phyloP scores from a whole-genome alignment of 1,284 basidiomycete species.

The Sporisorium graminicola region DNA sequence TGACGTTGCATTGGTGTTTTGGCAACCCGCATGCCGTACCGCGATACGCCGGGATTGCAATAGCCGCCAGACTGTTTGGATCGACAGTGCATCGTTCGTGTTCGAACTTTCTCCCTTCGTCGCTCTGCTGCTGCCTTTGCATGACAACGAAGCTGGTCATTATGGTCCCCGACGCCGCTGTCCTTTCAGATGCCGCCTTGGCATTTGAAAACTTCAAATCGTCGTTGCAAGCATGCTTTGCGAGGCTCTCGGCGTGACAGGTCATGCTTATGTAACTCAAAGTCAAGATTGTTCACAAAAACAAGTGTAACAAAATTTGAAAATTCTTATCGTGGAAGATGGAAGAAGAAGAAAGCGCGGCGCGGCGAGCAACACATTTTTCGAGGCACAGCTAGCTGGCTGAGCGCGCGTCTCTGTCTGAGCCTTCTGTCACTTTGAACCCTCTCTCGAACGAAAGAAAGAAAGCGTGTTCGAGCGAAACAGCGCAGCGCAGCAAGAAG shows the following conservation, averaged over 20 bases:
- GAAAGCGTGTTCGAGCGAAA: slow-evolving; percentile 7
- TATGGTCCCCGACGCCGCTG: no score
- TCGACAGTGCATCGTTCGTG: slow-evolving; percentile 15
- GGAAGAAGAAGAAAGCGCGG: slow-evolving; percentile 30
- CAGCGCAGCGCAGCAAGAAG: slow-evolving; percentile 29
- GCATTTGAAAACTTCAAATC: background rate
- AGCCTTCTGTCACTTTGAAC: slow-evolving; percentile 23
- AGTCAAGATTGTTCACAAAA: no score
- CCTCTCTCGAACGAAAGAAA: slow-evolving; percentile 17
- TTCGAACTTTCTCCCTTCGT: background rate
- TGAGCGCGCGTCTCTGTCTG: slow-evolving; percentile 12
- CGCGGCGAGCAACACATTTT: slow-evolving; percentile 33
- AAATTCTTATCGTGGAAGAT: slow-evolving; percentile 31
- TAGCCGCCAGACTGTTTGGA: slow-evolving; percentile 19
- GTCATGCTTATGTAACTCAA: slow-evolving; percentile 8
- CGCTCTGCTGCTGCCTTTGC: background rate
- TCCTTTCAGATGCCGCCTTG: background rate
- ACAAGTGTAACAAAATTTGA: slow-evolving; percentile 4
- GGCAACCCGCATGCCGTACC: background rate
- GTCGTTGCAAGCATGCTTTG: background rate
- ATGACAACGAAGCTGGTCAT: no score
- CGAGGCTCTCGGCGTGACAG: background rate
- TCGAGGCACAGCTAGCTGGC: background rate
- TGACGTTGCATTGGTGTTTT: background rate
- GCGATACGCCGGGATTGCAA: slow-evolving; percentile 31